phyloP scores from a whole-genome alignment of 768 basidiomycete genomes.

The Auriscalpium vulgare region DNA sequence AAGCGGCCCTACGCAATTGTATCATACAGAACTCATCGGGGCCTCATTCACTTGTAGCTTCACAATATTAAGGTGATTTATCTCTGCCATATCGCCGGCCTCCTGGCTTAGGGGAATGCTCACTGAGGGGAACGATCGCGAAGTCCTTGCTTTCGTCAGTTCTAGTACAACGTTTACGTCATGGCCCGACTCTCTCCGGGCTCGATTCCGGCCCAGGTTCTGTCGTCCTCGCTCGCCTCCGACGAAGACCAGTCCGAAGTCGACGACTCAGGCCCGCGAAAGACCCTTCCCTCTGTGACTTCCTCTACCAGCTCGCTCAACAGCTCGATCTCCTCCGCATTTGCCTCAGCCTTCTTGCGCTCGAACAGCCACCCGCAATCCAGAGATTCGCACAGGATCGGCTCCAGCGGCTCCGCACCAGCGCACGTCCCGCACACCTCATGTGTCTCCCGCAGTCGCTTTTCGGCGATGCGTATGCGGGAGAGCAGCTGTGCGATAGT shows the following conservation, averaged over 20 bases:
- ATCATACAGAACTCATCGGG: too few species aligned
- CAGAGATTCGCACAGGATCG: conserved; percentile 34
- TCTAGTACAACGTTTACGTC: too few species aligned
- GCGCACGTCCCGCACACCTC: conserved; percentile 35
- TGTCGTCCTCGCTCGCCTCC: not conserved
- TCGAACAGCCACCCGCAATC: conserved; percentile 41
- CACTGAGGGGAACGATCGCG: too few species aligned
- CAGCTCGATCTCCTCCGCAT: conserved; percentile 6
- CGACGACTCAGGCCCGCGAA: conserved; percentile 3
- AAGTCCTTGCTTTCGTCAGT: too few species aligned
- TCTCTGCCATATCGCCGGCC: too few species aligned
- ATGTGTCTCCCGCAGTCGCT: conserved; percentile 23
- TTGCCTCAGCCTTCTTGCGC: conserved; percentile 21
- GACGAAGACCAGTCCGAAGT: too few species aligned
- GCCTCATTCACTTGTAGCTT: too few species aligned
- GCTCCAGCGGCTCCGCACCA: conserved; percentile 23
- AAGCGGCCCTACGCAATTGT: too few species aligned
- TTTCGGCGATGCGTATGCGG: conserved; percentile 25
- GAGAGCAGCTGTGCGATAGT: conserved; percentile 28
- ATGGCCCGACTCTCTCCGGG: too few species aligned
- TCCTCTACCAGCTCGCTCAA: conserved; percentile 6
- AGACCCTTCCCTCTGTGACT: conserved; percentile 1
- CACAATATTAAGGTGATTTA: too few species aligned
- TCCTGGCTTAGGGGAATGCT: too few species aligned
- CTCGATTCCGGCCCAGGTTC: not conserved